Evolutionary conservation across 768 basidiomycete species (phyloP).

Genomic region (Agaricus sinodeliciosus): DNA sequence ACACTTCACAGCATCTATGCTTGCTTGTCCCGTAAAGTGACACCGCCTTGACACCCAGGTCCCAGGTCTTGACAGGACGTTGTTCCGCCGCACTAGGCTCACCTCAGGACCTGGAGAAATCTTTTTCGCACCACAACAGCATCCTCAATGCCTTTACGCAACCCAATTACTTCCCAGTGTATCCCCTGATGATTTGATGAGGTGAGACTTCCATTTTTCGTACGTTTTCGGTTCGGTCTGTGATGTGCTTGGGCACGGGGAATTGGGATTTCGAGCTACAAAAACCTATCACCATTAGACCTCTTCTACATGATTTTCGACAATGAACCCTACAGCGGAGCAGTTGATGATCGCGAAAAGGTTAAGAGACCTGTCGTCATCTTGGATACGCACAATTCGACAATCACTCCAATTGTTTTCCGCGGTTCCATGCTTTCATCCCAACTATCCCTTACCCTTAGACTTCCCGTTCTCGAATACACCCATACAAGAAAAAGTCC

Average conservation of each 20-base stretch:
- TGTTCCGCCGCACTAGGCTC: too few species aligned
- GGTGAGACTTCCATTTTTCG: background rate
- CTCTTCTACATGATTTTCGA: slow-evolving; percentile 3
- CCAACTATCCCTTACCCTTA: background rate
- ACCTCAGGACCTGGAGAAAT: too few species aligned
- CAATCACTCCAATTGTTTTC: slow-evolving; percentile 4
- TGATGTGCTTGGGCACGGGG: background rate
- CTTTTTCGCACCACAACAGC: too few species aligned
- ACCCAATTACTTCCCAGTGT: too few species aligned
- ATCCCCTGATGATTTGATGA: background rate
- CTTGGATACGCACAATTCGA: slow-evolving; percentile 5
- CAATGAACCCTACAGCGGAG: slow-evolving; percentile 6
- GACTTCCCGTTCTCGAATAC: slow-evolving; percentile 6
- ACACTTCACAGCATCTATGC: too few species aligned
- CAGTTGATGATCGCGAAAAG: slow-evolving; percentile 7
- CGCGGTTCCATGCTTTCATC: background rate
- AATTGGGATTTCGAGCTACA: background rate
- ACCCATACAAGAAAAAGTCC: background rate
- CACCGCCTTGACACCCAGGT: too few species aligned
- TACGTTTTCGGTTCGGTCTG: too few species aligned
- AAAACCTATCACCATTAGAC: background rate
- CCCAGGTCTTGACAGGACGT: too few species aligned
- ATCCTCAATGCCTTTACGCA: too few species aligned
- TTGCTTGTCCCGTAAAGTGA: too few species aligned
- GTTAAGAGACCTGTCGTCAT: slow-evolving; percentile 3